Base-by-base conservation (phyloP, 2,329 filamentous ascomycete species). In the Colletotrichum cereale region DNA sequence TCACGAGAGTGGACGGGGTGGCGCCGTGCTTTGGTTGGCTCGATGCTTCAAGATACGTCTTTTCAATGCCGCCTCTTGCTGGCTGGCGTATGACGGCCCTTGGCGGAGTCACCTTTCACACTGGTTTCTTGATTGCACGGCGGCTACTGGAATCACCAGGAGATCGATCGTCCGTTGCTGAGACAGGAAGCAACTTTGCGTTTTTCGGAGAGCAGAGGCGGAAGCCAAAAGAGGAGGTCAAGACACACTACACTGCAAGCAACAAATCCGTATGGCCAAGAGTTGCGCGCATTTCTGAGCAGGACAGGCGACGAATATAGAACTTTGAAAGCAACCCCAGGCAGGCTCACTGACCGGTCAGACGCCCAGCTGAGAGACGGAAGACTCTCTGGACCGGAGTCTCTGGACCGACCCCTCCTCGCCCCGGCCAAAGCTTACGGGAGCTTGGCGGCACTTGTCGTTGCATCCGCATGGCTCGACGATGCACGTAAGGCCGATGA, bases 1-100 rank as follows among this genome's bases (percentile, higher is more conserved):
- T 82, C 80, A 73, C 67, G 74, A 78, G 75, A 77, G 62, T 70
- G 72, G 62, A 79, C 77, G 75, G 76, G 77, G 80, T 81, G 81
- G 77, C 76, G 79, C 80, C 78, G 73, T 74, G 73, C 70, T 78
- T 66, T 72, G 66, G 73, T 72, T 77, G 72, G 70, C 56, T 62
- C 73, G 74, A 62, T 75, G 73, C 48, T 72, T 60, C 48, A 53
- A 67, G 55, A 55, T 48, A 40, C 52, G 42, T 62, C 56, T 26
- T 26, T 42, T 24, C 40, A 65, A 66, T 56, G n/a, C 62, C 67
- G 56, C 62, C 40, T 58, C 50, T 40, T 58, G 65, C 67, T 62
- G 31, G 56, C 55, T 47, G 61, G 61, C 61, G 70, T 62, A 48
- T 58, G 31, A 42, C 62, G 44, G 47, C 31, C 56, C 42, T 34